These are phyloP conservation scores for Cynanchum wilfordii DNA, from an alignment of 257 asterid species.

Conservation along the genomic window DNA sequence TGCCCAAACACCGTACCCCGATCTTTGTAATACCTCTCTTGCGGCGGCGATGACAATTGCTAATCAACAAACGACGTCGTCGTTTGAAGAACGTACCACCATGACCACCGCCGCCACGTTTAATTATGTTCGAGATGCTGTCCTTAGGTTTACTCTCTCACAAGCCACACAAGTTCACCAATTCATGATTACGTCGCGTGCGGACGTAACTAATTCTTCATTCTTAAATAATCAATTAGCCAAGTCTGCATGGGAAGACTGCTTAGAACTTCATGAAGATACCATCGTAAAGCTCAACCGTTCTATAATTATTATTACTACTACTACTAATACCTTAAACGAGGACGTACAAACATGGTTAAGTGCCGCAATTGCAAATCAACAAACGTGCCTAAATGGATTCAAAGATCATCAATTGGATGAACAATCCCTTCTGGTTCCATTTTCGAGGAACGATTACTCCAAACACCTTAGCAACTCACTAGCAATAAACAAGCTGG, in stretches of 20 bases:
- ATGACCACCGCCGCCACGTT: slow-evolving; percentile 8
- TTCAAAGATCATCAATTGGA: slow-evolving; percentile 31
- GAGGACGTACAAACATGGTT: slow-evolving; percentile 67
- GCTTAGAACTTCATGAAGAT: slow-evolving; percentile 47
- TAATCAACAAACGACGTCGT: slow-evolving; percentile 10
- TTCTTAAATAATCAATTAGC: slow-evolving; percentile 20
- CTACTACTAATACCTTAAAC: neutral
- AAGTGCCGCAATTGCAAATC: slow-evolving; percentile 64
- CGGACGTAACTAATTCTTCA: slow-evolving; percentile 28
- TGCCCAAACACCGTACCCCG: slow-evolving; percentile 48
- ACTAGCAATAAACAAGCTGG: slow-evolving; percentile 45
- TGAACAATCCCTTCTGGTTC: slow-evolving; percentile 6
- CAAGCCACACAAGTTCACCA: slow-evolving; percentile 36
- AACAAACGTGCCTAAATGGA: slow-evolving; percentile 52
- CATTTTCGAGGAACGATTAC: slow-evolving; percentile 15
- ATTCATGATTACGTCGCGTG: slow-evolving; percentile 22
- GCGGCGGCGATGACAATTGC: neutral
- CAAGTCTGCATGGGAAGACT: slow-evolving; percentile 47
- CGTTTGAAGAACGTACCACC: slow-evolving; percentile 13
- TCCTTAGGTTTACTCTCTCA: slow-evolving; percentile 36
- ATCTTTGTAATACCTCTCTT: slow-evolving; percentile 40
- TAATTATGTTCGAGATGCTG: slow-evolving; percentile 20
- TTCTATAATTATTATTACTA: neutral
- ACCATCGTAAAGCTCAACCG: slow-evolving; percentile 34
- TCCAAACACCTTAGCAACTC: slow-evolving; percentile 50